Conservation (phyloP, 2,329 filamentous ascomycete genomes). For the Colletotrichum sp. region DNA sequence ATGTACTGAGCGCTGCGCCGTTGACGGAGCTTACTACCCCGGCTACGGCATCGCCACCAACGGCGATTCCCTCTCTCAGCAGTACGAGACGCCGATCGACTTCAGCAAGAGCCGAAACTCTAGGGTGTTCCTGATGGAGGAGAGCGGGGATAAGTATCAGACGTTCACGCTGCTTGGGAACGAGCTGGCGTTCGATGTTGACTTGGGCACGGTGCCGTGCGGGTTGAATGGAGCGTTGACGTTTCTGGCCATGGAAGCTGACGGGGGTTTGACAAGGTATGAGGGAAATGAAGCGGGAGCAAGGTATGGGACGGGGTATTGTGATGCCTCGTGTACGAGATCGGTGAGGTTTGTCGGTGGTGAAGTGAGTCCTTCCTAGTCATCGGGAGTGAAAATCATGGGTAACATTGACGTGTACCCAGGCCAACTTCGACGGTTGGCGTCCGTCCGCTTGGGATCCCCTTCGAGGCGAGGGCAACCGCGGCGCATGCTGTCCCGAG, state of each 20-base stretch:
- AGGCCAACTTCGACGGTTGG: slow-evolving; percentile 48
- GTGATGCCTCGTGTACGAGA: slow-evolving; percentile 49
- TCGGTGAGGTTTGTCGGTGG: slow-evolving; percentile 54
- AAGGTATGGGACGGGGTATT: slow-evolving; percentile 61
- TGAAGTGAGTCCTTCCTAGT: slow-evolving; percentile 22
- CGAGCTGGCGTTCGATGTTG: slow-evolving; percentile 72
- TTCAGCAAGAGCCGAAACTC: slow-evolving; percentile 46
- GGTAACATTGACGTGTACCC: background rate
- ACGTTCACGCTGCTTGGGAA: slow-evolving; percentile 64
- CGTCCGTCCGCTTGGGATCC: slow-evolving; percentile 51
- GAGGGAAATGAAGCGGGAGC: slow-evolving; percentile 49
- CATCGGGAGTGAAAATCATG: rapidly evolving
- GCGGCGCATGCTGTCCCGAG: slow-evolving; percentile 61
- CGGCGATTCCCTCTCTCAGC: slow-evolving; percentile 51
- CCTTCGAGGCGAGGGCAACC: slow-evolving; percentile 52
- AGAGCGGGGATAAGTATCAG: slow-evolving; percentile 57
- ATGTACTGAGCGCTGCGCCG: slow-evolving; percentile 47
- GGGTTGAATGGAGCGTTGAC: slow-evolving; percentile 72
- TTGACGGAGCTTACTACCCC: slow-evolving; percentile 52
- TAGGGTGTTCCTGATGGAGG: slow-evolving; percentile 64
- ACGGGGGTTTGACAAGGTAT: slow-evolving; percentile 53
- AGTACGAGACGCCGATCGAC: slow-evolving; percentile 54
- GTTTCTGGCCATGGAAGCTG: slow-evolving; percentile 59
- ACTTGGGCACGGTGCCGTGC: slow-evolving; percentile 66
- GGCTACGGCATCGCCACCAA: slow-evolving; percentile 51